Percentiles rank a stretch among this genome's conserved stretches.
Conservation (phyloP, 164 flowering plant genomes). For the Sedum album region DNA sequence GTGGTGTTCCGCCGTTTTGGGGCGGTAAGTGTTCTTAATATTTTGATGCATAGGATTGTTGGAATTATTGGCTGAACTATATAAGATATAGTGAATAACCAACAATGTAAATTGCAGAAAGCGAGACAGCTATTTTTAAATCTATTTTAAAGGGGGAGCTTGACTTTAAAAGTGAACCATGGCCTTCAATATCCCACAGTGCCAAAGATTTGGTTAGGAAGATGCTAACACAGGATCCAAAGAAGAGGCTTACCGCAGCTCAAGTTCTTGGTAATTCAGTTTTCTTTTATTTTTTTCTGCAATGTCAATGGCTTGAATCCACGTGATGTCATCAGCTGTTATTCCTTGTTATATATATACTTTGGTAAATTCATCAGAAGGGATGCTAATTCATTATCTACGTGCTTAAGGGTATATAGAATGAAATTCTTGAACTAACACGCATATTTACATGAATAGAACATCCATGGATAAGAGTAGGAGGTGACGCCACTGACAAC, state of each 20-base stretch:
- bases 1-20: no score
- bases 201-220: no score
- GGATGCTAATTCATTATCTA: no score
- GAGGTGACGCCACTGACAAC: slow-evolving; percentile 48
- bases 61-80: background rate
- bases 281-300: background rate
- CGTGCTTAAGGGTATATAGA: no score
- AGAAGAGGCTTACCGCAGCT: no score
- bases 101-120: slow-evolving; percentile 27
- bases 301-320: background rate
- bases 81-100: background rate
- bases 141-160: slow-evolving; percentile 38
- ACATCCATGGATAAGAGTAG: slow-evolving; percentile 57
- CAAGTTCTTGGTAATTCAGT: slow-evolving; percentile 38
- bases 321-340: no score
- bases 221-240: no score
- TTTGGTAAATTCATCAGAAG: no score
- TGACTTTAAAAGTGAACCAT: no score
- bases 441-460: slow-evolving; percentile 21
- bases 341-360: no score
- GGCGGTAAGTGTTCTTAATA: slow-evolving; percentile 37
- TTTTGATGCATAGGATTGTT: no score
- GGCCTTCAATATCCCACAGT: no score
- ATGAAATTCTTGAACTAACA: slow-evolving; percentile 1
- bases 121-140: slow-evolving; percentile 57